Conservation (phyloP, 495 filamentous ascomycete species). For the Pyronema omphalodes region DNA sequence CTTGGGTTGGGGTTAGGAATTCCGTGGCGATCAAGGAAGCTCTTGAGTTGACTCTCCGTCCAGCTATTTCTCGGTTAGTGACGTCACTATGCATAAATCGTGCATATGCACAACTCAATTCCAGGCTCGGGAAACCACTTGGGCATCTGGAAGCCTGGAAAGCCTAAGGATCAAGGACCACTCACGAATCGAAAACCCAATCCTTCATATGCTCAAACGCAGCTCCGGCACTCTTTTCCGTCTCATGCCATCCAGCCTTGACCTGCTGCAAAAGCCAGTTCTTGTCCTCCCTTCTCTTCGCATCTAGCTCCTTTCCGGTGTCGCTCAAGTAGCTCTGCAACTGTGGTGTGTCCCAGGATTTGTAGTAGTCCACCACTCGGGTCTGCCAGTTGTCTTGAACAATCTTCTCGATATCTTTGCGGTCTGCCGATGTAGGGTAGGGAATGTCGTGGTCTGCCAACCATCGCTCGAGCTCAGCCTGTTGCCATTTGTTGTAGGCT, state of each 20-base stretch:
- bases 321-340: constrained; percentile 44
- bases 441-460: constrained; percentile 84
- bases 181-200: constrained; percentile 89
- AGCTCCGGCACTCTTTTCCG: constrained; percentile 49
- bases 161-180: too few species aligned
- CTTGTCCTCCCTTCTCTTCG: constrained; percentile 42
- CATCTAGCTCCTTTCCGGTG: constrained; percentile 50
- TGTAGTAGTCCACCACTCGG: constrained; percentile 48
- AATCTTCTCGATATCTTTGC: constrained; percentile 63
- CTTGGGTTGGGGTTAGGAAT: constrained; percentile 75
- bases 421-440: constrained; percentile 66
- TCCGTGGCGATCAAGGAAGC: constrained; percentile 73
- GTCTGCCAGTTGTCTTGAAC: constrained; percentile 78
- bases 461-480: constrained; percentile 95
- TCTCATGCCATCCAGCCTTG: constrained; percentile 54
- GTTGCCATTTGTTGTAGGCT: constrained; percentile 99
- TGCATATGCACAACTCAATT: background rate
- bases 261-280: constrained; percentile 48
- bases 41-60: constrained; percentile 73
- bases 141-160: too few species aligned
- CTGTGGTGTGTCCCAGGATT: constrained; percentile 47
- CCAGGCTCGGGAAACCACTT: constrained; percentile 18
- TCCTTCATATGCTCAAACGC: constrained; percentile 56
- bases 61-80: constrained; percentile 35
- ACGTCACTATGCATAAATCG: constrained; percentile 6